Percentiles rank a stretch among this genome's conserved stretches.
phyloP scores from a whole-genome alignment of 805 yeast species.

The Yamadazyma endophytica region DNA sequence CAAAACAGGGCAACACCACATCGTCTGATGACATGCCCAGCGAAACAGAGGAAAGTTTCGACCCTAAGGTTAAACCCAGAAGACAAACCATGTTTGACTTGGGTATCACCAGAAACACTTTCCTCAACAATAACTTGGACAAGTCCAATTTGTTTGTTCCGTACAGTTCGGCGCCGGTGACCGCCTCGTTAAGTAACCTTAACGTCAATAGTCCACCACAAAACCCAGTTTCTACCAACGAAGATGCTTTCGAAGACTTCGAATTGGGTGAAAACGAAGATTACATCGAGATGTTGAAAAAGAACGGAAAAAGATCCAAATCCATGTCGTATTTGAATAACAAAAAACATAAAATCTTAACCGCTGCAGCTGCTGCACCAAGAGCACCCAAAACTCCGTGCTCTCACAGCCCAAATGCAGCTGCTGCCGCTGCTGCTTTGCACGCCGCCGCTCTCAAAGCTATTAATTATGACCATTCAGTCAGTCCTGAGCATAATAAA shows the following conservation, averaged over 20 bases:
- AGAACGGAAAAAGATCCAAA: slow-evolving; percentile 55
- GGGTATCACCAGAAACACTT: slow-evolving; percentile 40
- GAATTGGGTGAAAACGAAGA: slow-evolving; percentile 40
- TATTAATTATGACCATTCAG: slow-evolving; percentile 31
- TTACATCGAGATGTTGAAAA: slow-evolving; percentile 38
- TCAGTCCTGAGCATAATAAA: slow-evolving; percentile 18
- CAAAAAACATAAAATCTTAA: slow-evolving; percentile 49
- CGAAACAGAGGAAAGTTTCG: not conserved
- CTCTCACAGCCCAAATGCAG: slow-evolving; percentile 57
- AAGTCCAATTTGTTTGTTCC: slow-evolving; percentile 54
- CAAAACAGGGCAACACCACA: slow-evolving; percentile 3
- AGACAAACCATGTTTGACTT: slow-evolving; percentile 53
- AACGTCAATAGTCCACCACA: slow-evolving; percentile 18
- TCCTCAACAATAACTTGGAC: slow-evolving; percentile 32
- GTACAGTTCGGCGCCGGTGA: slow-evolving; percentile 72
- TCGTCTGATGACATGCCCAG: not conserved
- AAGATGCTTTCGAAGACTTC: slow-evolving; percentile 49
- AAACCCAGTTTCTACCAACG: too few relatives aligned
- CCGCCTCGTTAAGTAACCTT: slow-evolving; percentile 50
- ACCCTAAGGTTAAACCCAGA: slow-evolving; percentile 29
- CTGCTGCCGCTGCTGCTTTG: slow-evolving; percentile 71
- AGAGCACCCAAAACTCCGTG: slow-evolving; percentile 62
- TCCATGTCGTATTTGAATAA: slow-evolving; percentile 56
- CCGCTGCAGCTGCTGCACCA: slow-evolving; percentile 84
- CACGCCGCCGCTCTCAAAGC: slow-evolving; percentile 63